phyloP scores from a whole-genome alignment of 331 rosid genomes.

The Cucumis variabilis region DNA sequence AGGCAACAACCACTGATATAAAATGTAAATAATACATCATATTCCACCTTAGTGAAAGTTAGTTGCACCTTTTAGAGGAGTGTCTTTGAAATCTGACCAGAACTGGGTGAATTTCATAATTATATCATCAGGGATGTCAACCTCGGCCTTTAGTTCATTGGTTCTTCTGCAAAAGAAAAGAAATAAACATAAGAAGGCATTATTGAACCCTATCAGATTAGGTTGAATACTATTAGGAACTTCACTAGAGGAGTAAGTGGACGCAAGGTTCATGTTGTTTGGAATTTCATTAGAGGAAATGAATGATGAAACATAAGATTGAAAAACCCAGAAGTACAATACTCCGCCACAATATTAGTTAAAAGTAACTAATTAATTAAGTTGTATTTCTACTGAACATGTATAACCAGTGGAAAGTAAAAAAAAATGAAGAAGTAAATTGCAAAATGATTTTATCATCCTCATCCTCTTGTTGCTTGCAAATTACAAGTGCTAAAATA shows the following conservation, averaged over 20 bases:
- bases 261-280: not conserved
- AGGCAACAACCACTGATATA: not conserved
- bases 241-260: not conserved
- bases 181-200: not conserved
- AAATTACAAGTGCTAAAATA: too few species aligned
- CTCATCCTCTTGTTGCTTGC: too few species aligned
- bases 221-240: not conserved
- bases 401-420: too few species aligned
- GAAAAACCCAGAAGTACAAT: not conserved
- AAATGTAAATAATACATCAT: slow-evolving; percentile 10
- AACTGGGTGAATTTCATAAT: slow-evolving; percentile 70
- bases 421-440: too few species aligned
- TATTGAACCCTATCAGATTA: not conserved
- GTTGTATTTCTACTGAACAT: too few species aligned
- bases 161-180: slow-evolving; percentile 64
- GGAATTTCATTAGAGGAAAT: not conserved
- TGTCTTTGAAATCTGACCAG: slow-evolving; percentile 73
- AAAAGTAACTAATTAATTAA: too few species aligned
- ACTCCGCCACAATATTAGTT: not conserved
- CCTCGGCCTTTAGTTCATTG: slow-evolving; percentile 81
- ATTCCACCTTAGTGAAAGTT: slow-evolving; percentile 6
- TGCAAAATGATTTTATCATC: too few species aligned
- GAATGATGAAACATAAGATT: not conserved
- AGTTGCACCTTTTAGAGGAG: slow-evolving; percentile 81
- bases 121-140: slow-evolving; percentile 67